Base-by-base conservation (phyloP, 768 basidiomycete genomes). In the Bullera alba region DNA sequence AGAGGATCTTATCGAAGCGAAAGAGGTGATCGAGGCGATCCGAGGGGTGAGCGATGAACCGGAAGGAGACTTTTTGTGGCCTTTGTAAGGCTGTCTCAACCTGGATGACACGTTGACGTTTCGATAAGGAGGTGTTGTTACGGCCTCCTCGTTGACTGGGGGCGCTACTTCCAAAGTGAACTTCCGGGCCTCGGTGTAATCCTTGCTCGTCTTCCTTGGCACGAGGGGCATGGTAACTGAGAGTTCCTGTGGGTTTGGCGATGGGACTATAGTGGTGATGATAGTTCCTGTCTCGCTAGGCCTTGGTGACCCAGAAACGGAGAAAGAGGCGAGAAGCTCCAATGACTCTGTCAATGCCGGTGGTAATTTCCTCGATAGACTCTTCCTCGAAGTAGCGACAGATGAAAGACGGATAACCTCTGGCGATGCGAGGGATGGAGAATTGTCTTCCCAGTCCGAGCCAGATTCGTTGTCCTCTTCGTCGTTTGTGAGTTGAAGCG, bases 301-400 rank as follows among this genome's bases (percentile, higher is more conserved):
- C n/a, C 32, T 34, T 34, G 32, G 32, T 7, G 43, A 32, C 0
- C 39, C 23, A 10, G 46, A 5, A 35, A n/a, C 22, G n/a, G 46
- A 15, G 12, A 10, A 17, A 8, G 41, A 34, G n/a, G 58, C 50
- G 16, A 68, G 54, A 17, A 52, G 46, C 38, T 63, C 66, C 16
- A 68, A 41, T 10, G 54, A 57, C 46, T 68, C 66, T 2, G 66
- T 68, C 37, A 57, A 48, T 2, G 48, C 46, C 16, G 66, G 66
- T 15, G 66, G 63, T 27, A 51, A 35, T 39, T 52, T 59, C 10
- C 57, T 30, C 0, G 50, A 38, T 12, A 54, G 22, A 10, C 32
- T 10, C 32, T 34, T 10, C 10, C 32, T 34, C 10, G n/a, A 10
- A 10, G 32, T n/a, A n/a, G n/a, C n/a, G n/a, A n/a, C n/a, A n/a